Evolutionary conservation across 768 basidiomycete genomes (phyloP).

Genomic region (Tricholoma matsutake): DNA sequence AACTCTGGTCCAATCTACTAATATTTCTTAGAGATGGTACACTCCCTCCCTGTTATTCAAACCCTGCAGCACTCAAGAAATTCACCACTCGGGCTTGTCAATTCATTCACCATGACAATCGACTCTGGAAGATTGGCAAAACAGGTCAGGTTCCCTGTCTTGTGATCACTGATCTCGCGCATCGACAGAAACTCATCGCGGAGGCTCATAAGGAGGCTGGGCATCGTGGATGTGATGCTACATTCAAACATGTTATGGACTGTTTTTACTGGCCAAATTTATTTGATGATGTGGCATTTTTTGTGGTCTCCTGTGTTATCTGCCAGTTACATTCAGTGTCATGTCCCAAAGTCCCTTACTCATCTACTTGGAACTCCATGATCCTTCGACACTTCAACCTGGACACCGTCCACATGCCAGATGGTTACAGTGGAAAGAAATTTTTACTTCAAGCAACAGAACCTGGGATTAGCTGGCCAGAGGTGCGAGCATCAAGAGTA

Average conservation of each 20-base stretch:
- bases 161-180: conserved; percentile 15
- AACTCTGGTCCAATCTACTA: conserved; percentile 14
- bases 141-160: conserved; percentile 18
- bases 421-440: conserved; percentile 15
- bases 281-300: conserved; percentile 24
- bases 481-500: conserved; percentile 25
- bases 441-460: conserved; percentile 19
- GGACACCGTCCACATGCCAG: conserved; percentile 29
- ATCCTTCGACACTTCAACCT: conserved; percentile 25
- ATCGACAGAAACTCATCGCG: conserved; percentile 15
- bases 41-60: neutral
- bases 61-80: neutral
- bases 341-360: conserved; percentile 19
- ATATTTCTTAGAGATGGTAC: neutral
- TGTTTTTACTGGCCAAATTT: conserved; percentile 35
- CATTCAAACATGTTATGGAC: conserved; percentile 15
- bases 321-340: conserved; percentile 26
- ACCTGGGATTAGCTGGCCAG: conserved; percentile 23
- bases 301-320: no score
- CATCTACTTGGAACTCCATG: conserved; percentile 10
- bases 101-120: conserved; percentile 16
- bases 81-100: conserved; percentile 7
- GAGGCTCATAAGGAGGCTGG: conserved; percentile 27
- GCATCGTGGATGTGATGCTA: conserved; percentile 28
- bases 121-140: conserved; percentile 16